Base-by-base conservation (phyloP, 768 basidiomycete genomes). In the Hypholoma sublateritium region DNA sequence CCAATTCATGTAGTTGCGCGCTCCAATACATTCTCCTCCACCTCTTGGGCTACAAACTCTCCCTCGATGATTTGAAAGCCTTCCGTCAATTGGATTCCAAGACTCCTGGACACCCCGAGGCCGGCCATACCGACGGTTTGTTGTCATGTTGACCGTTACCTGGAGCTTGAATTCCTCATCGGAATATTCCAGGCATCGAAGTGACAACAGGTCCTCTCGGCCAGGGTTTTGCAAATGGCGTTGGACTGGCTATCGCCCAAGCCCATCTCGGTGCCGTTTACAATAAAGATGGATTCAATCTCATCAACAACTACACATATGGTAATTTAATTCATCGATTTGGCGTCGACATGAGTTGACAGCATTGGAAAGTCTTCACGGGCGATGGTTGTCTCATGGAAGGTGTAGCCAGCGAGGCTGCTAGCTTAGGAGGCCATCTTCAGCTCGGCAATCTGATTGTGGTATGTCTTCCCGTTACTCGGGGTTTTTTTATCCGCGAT, bases 301-400 rank as follows among this genome's bases (percentile, higher is more conserved):
- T 95, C 50, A 80, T 95, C 67, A 85, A 88, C 73, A 95, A 95
- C 77, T 88, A 85, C 73, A 95, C 92, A 56, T 98, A 93, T 71
- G 89, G 93, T 91, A 63, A 51, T 71, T 41, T 32, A 42, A n/a
- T 51, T 22, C 19, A 49, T 53, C 50, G 50, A 56, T 45, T 36
- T 19, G 49, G n/a, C 28, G 9, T 49, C 43, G 56, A 44, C 53
- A 37, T 55, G 34, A 51, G 55, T 52, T 49, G 57, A 50, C 19
- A 24, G 47, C 57, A 7, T 53, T 55, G 48, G 50, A 17, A 59
- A 92, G 92, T 89, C 50, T 96, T 97, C 78, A 81, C 84, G 58
- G 95, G 95, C 66, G 95, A 98, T 74, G 95, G 95, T 45, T 98
- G 95, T 76, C 80, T 98, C 53, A 95, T 95, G 90, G 95, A 98